Evolutionary conservation across 2,329 filamentous ascomycete genomes (phyloP), one percentile per base, ranked within the genome.

Genomic region (Botrytis elliptica): DNA sequence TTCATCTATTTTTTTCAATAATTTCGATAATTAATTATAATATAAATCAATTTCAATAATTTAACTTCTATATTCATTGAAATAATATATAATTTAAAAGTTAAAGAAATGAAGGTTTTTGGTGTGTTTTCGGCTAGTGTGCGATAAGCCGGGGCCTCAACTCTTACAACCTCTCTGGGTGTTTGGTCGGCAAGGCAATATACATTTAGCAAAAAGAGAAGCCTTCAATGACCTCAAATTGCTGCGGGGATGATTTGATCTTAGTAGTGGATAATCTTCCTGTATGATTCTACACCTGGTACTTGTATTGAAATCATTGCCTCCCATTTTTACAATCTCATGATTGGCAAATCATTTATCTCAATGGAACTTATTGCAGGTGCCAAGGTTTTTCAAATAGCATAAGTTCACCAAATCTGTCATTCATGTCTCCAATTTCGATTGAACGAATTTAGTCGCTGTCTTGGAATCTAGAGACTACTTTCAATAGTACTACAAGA

Each of bases 221-320:
- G 4, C 4, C 33, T 22, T 65, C 63, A 49, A 66, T 33, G 12
- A 20, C 16, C 14, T 20, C 38, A 4, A 29, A 9, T 44, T 4
- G 12, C 29, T 66, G 44, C 7, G 12, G 18, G 20, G 29, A 49
- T 38, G 29, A 25, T 20, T 66, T 16, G 8, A 66, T 36, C 6
- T 38, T 12, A 66, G 29, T 49, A 66, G 64, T 66, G 64, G 64
- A 66, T 49, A n/a, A 66, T 52, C 36, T 67, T 38, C 14, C 14
- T 18, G 33, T 29, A 7, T 38, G 36, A 29, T 67, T 57, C 7
- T 57, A 57, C 52, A 57, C 52, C 52, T 29, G 44, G 44, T 14
- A 38, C 16, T 16, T n/a, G 4, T 10, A 38, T 66, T n/a, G 6
- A n/a, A n/a, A 66, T 20, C 14, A n/a, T 49, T 38, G 20, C 44